Conservation (phyloP, 106 monocot genomes). For the Triglochin maritima region DNA sequence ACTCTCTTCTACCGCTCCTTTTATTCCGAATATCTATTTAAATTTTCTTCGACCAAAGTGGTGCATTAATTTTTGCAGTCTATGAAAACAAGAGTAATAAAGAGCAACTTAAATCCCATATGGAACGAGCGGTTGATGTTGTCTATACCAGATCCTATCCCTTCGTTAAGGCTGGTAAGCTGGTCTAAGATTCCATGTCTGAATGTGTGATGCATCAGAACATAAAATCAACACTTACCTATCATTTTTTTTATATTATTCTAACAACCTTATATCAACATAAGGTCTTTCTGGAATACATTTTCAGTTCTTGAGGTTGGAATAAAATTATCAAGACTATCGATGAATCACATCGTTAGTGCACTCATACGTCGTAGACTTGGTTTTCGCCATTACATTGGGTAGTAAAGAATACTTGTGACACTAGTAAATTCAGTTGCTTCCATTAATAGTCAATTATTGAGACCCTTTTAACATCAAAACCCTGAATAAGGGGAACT, state of each 20-base stretch:
- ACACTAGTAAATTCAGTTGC: too few species aligned
- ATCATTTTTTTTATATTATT: not conserved
- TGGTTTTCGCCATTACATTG: too few species aligned
- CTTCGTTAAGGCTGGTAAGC: constrained; percentile 73
- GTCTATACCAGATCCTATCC: constrained; percentile 76
- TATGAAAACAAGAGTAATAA: constrained; percentile 87
- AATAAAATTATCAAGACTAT: too few species aligned
- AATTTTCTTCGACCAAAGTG: not conserved
- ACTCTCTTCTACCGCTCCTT: not conserved
- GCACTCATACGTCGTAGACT: too few species aligned
- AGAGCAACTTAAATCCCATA: constrained; percentile 79
- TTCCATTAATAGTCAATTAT: too few species aligned
- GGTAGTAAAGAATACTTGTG: too few species aligned
- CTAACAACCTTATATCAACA: not conserved
- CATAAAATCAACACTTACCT: constrained; percentile 4
- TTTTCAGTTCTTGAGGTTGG: too few species aligned
- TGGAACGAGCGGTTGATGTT: constrained; percentile 90
- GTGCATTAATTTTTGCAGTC: constrained; percentile 38
- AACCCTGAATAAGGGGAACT: too few species aligned
- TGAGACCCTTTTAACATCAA: too few species aligned
- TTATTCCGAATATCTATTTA: not conserved
- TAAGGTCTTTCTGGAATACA: too few species aligned
- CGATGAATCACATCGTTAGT: too few species aligned
- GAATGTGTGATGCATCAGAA: not conserved
- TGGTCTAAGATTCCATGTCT: not conserved